These are phyloP conservation scores for Lecanosticta acicola DNA, from an alignment of 2,329 filamentous ascomycete species.

Conservation along the genomic window DNA sequence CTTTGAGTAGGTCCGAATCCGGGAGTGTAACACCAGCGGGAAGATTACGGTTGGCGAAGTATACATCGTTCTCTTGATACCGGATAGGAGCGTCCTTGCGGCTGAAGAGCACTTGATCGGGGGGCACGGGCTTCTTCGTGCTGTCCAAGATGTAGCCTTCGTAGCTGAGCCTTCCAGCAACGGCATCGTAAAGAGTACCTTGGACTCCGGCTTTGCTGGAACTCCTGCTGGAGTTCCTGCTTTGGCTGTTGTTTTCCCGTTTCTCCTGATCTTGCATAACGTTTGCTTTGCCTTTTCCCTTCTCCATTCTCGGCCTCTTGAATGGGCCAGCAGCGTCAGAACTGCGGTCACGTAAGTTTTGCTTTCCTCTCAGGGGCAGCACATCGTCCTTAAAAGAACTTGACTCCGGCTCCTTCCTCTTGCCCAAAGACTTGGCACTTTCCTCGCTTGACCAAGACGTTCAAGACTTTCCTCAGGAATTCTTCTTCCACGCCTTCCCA, in stretches of 20 bases:
- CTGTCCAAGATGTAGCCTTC: constrained; percentile 40
- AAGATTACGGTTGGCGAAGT: constrained; percentile 58
- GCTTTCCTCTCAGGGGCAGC: neutral
- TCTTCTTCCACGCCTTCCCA: constrained; percentile 63
- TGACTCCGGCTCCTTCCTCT: constrained; percentile 84
- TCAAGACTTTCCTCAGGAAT: constrained; percentile 71
- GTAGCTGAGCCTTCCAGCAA: constrained; percentile 52
- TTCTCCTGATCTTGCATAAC: neutral
- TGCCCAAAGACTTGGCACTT: constrained; percentile 91
- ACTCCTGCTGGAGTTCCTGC: constrained; percentile 1
- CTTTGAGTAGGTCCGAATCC: constrained; percentile 63
- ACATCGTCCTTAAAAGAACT: constrained; percentile 70
- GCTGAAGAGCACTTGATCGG: constrained; percentile 67
- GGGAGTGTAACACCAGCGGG: constrained; percentile 52
- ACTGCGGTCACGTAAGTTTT: neutral
- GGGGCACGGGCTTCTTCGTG: constrained; percentile 45
- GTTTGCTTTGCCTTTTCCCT: neutral
- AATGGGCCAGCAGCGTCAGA: neutral
- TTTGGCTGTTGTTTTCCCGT: neutral
- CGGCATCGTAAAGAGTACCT: constrained; percentile 63
- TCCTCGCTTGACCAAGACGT: constrained; percentile 77
- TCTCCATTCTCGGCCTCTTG: neutral
- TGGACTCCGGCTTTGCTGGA: constrained; percentile 1
- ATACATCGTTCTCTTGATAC: constrained; percentile 66
- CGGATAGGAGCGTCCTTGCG: constrained; percentile 58